phyloP scores from a whole-genome alignment of 225 moss, liverwort and hornwort species.

The Marchantia polymorpha region DNA sequence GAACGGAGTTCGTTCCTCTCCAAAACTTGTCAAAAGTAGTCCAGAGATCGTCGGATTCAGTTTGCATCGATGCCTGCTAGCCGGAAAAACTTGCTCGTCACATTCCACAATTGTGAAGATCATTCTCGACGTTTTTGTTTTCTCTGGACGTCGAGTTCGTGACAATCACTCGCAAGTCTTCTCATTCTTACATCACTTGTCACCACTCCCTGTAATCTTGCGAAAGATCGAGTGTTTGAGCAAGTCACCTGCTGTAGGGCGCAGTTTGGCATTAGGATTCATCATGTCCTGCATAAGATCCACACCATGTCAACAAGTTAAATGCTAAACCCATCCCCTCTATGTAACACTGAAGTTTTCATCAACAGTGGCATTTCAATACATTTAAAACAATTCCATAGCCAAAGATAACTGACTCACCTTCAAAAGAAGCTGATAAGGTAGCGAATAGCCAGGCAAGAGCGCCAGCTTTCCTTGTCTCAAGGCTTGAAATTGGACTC shows the following conservation, averaged over 20 bases:
- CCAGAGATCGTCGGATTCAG: background rate
- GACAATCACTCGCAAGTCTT: background rate
- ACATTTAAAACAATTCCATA: background rate
- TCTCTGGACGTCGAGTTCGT: background rate
- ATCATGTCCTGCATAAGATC: constrained; percentile 55
- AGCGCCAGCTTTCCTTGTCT: constrained; percentile 70
- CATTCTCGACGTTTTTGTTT: background rate
- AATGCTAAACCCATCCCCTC: background rate
- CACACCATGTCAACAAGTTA: background rate
- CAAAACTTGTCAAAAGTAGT: background rate
- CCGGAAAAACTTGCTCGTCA: background rate
- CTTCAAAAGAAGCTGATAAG: constrained; percentile 66
- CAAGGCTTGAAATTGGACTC: constrained; percentile 64
- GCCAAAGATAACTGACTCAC: constrained; percentile 22
- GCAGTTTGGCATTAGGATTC: constrained; percentile 47
- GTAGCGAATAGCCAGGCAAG: constrained; percentile 62
- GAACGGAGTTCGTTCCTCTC: background rate
- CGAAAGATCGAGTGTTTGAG: constrained; percentile 57
- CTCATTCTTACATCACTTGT: background rate
- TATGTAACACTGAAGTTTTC: too few species aligned
- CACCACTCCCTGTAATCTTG: background rate
- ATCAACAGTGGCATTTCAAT: background rate
- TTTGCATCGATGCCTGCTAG: background rate
- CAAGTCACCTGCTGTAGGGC: constrained; percentile 61
- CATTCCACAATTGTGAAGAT: background rate